Conservation (phyloP, 176 grass and related monocot species). For the Carex littledalei region DNA sequence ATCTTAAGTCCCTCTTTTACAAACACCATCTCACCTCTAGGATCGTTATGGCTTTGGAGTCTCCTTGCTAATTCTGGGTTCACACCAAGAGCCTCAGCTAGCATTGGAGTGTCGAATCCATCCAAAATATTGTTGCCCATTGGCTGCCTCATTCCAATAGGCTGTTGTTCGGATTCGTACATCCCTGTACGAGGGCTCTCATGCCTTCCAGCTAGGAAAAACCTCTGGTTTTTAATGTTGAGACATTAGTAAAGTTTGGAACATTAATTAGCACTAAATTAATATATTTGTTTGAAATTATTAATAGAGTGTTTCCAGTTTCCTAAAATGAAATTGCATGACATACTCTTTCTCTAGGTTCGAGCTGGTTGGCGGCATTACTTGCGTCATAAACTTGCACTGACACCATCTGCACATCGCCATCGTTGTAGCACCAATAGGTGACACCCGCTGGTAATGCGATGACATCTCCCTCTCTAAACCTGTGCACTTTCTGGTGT, state of each 20-base stretch:
- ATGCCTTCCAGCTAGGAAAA: conserved; percentile 34
- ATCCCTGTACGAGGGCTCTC: background rate
- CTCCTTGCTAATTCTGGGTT: conserved; percentile 3
- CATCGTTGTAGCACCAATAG: conserved; percentile 16
- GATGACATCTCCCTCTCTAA: background rate
- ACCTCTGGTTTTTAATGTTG: conserved; percentile 16
- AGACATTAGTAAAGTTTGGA: background rate
- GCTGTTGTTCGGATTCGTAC: background rate
- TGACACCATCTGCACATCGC: conserved; percentile 4
- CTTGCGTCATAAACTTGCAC: conserved; percentile 4
- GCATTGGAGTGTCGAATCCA: conserved; percentile 18
- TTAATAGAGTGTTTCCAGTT: background rate
- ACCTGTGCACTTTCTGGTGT: conserved; percentile 21
- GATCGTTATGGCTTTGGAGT: conserved; percentile 29
- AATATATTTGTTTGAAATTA: too few relatives aligned
- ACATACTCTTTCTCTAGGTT: conserved; percentile 9
- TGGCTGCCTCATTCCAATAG: background rate
- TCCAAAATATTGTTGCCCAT: conserved; percentile 19
- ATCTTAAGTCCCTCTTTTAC: conserved; percentile 25
- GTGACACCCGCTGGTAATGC: conserved; percentile 18
- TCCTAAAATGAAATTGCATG: conserved; percentile 3
- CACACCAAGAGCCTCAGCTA: conserved; percentile 13
- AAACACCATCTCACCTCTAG: conserved; percentile 27
- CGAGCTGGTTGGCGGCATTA: conserved; percentile 1
- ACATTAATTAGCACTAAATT: too few relatives aligned